Percentiles rank a stretch among this genome's conserved stretches.
These are phyloP conservation scores for Yamadazyma scolyti DNA, from an alignment of 805 yeast species.

Conservation along the genomic window DNA sequence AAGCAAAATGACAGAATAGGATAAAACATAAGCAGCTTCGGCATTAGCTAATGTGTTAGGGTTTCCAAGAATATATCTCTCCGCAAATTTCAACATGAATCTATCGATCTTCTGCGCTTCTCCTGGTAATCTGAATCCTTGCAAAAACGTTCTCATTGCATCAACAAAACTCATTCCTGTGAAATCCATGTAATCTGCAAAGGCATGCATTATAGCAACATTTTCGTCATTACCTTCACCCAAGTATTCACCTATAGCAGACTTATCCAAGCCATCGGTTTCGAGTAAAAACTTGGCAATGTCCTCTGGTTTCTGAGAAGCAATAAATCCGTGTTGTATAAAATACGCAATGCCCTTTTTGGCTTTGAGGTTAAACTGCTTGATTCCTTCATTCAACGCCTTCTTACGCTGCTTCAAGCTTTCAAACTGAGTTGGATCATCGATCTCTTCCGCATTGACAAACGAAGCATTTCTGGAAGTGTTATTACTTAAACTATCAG, in stretches of 20 bases:
- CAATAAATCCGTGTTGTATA: conserved; percentile 59
- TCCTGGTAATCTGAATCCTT: conserved; percentile 91
- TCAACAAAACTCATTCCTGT: conserved; percentile 67
- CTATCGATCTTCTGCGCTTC: conserved; percentile 98
- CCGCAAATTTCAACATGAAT: conserved; percentile 95
- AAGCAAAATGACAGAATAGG: conserved; percentile 87
- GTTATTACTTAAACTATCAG: conserved; percentile 20
- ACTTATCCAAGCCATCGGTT: conserved; percentile 76
- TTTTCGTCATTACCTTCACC: conserved; percentile 85
- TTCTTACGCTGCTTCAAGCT: conserved; percentile 79
- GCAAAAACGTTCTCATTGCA: conserved; percentile 80
- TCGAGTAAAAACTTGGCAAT: conserved; percentile 72
- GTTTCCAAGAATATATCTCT: conserved; percentile 82
- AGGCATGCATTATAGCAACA: conserved; percentile 85
- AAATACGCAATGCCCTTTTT: conserved; percentile 70
- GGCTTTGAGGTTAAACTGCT: conserved; percentile 80
- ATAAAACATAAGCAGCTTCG: conserved; percentile 87
- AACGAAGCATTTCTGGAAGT: conserved; percentile 23
- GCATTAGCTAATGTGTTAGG: conserved; percentile 88
- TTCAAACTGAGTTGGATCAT: conserved; percentile 84
- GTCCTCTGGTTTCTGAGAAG: conserved; percentile 54
- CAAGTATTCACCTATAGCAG: conserved; percentile 82
- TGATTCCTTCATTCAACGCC: conserved; percentile 71
- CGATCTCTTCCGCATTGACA: conserved; percentile 26
- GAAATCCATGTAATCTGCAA: conserved; percentile 86